These are phyloP conservation scores for Linnemannia schmuckeri DNA, from an alignment of 192 early-diverging fungal species.

Conservation along the genomic window DNA sequence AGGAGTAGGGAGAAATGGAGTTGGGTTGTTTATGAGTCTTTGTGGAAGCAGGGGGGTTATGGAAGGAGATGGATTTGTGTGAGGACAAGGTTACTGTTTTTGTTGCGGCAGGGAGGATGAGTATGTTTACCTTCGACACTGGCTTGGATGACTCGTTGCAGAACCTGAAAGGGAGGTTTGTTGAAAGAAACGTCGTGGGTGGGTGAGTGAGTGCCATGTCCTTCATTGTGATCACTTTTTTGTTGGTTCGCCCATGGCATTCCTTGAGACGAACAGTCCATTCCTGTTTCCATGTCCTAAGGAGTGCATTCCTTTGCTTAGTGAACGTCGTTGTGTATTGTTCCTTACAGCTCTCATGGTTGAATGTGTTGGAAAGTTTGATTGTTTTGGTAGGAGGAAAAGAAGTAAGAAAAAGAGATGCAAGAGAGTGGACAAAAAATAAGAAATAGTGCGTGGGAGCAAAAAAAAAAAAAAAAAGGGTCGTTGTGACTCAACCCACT, in stretches of 20 bases:
- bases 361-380: not conserved
- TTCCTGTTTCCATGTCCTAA: too few species aligned
- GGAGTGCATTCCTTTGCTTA: too few species aligned
- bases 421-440: not conserved
- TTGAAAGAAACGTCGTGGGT: not conserved
- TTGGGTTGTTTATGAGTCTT: too few species aligned
- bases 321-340: too few species aligned
- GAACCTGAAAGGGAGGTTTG: slow-evolving; percentile 22
- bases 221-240: not conserved
- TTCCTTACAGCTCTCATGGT: slow-evolving; percentile 40
- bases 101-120: too few species aligned
- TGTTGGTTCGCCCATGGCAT: not conserved
- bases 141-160: slow-evolving; percentile 59
- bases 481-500: not conserved
- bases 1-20: not conserved
- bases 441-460: not conserved
- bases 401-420: slow-evolving; percentile 1
- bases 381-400: not conserved
- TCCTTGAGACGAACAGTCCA: too few species aligned
- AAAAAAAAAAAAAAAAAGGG: not conserved
- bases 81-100: too few species aligned
- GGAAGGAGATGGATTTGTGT: too few species aligned
- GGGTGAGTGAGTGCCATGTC: not conserved
- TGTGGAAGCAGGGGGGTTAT: not conserved
- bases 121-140: slow-evolving; percentile 51